Base-by-base conservation (phyloP, 1,284 basidiomycete species). In the Rugiboletus extremiorientalis region DNA sequence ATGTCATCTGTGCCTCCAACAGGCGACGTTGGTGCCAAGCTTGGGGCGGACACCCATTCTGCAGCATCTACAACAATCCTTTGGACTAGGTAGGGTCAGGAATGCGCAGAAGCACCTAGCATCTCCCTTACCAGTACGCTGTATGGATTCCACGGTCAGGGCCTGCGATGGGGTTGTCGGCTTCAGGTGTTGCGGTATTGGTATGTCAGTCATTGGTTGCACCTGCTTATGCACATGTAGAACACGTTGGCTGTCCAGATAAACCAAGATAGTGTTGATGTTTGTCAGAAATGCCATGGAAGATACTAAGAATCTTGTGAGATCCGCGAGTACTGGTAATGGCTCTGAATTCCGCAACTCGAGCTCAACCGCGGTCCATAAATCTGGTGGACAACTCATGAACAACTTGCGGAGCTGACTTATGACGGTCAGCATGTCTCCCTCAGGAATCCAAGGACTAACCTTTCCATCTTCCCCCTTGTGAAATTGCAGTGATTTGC, bases 351-450 rank as follows among this genome's bases (percentile, higher is more conserved):
- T 85, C 0, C 91, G 84, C 28, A 55, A 23, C 8, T 54, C 49
- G n/a, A 64, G 55, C 15, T 63, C 60, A 8, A 63, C 42, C 11
- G 56, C 49, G 20, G 65, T 64, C 48, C 51, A 47, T 12, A 3
- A 82, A 81, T 27, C 88, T 73, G 23, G 74, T 89, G 82, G 16
- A 88, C 91, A 61, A 87, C 86, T 0, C 89, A 77, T 80, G 40
- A 18, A 44, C 16, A 12, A 8, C 20, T 42, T 56, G 25, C 45
- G 58, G 43, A 56, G 41, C 64, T 49, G 20, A 50, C n/a, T 6
- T 28, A 28, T 15, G 5, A 45, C 25, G 9, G 31, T 62, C 1
- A 60, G 25, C 6, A 30, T 15, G 18, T 25, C 53, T 65, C 45
- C 52, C 82, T 83, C 71, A 85, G 80, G 67, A 15, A 34, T 10